Percentiles rank a stretch among this genome's conserved stretches.
phyloP scores from a whole-genome alignment of 345 rosid genomes.

The Salix suchowensis region DNA sequence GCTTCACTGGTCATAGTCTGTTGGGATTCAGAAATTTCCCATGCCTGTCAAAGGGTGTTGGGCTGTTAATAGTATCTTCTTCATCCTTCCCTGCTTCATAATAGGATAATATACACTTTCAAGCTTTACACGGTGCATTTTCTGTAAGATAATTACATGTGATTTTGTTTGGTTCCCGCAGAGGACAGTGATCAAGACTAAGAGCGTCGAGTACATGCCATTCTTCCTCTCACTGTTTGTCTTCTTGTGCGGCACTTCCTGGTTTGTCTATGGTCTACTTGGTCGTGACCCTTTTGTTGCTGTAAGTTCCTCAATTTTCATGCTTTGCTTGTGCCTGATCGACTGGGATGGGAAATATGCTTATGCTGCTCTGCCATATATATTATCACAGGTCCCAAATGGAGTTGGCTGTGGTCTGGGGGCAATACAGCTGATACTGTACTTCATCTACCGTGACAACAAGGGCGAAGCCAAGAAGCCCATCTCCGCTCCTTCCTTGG shows the following conservation, averaged over 20 bases:
- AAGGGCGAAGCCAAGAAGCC: constrained; percentile 35
- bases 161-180: constrained; percentile 17
- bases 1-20: no score
- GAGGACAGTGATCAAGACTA: constrained; percentile 86
- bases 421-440: constrained; percentile 63
- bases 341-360: background rate
- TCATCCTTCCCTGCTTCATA: background rate
- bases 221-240: constrained; percentile 87
- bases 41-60: background rate
- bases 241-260: constrained; percentile 91
- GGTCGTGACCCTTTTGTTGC: constrained; percentile 82
- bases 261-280: constrained; percentile 84
- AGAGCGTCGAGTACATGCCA: constrained; percentile 97
- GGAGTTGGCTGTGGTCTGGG: constrained; percentile 87
- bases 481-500: constrained; percentile 16
- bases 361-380: background rate
- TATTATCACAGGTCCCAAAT: constrained; percentile 62
- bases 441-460: constrained; percentile 63
- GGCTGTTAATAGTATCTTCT: background rate
- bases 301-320: constrained; percentile 34
- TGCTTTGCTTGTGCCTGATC: background rate
- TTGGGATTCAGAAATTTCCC: background rate
- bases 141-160: background rate
- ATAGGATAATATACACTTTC: no score
- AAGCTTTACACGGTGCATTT: background rate